Percentiles rank a stretch among this genome's conserved stretches.
These are phyloP conservation scores for Wickerhamomyces chaumierensis DNA, from an alignment of 805 yeast species.

Conservation along the genomic window DNA sequence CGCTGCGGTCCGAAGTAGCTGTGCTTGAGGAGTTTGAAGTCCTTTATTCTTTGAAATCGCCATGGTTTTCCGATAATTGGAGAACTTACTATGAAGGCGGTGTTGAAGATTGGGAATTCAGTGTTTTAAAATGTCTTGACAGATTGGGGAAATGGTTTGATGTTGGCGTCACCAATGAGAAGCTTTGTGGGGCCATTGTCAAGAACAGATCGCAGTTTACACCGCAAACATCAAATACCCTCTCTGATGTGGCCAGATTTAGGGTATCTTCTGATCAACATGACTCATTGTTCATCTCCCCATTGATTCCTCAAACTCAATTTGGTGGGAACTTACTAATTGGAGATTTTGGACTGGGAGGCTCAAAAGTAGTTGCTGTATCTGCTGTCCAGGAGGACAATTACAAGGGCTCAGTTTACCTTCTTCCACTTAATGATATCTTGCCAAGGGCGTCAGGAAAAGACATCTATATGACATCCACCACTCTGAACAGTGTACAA, in stretches of 20 bases:
- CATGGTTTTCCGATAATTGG: conserved; percentile 29
- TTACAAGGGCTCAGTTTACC: conserved; percentile 29
- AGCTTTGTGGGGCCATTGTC: conserved; percentile 21
- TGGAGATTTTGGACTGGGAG: conserved; percentile 26
- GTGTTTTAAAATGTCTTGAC: conserved; percentile 28
- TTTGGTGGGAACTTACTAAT: conserved; percentile 36
- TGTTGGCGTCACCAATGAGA: conserved; percentile 17
- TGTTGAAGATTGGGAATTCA: conserved; percentile 30
- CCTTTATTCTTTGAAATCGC: conserved; percentile 23
- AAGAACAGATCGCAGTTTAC: neutral
- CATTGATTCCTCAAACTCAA: conserved; percentile 18
- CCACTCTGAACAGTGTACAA: no score
- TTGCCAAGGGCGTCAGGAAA: no score
- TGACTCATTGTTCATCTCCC: conserved; percentile 7
- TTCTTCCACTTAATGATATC: conserved; percentile 27
- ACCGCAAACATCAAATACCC: no score
- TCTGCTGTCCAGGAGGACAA: conserved; percentile 37
- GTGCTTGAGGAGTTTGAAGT: conserved; percentile 2
- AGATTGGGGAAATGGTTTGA: conserved; percentile 31
- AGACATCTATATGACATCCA: no score
- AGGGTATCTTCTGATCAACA: no score
- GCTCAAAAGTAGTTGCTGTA: conserved; percentile 32
- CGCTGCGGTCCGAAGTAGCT: conserved; percentile 33
- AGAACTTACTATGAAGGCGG: conserved; percentile 46
- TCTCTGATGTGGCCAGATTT: no score